Evolutionary conservation across 768 basidiomycete species (phyloP).

Genomic region (Termitomyces sp.): DNA sequence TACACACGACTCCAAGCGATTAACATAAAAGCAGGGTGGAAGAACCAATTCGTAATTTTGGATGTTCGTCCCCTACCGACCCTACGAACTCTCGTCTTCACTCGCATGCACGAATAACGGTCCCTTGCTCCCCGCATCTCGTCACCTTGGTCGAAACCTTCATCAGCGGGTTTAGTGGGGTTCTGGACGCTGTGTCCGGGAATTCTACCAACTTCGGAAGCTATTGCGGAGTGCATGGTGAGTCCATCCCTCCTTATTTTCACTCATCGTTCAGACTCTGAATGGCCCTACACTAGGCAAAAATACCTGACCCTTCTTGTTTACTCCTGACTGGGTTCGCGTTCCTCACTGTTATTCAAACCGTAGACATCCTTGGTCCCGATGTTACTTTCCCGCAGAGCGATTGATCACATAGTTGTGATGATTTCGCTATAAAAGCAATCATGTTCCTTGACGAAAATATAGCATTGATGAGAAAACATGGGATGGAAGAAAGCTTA

Average conservation of each 20-base stretch:
- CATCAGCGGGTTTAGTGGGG: background rate
- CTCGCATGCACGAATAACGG: conserved; percentile 50
- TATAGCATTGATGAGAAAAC: too few relatives aligned
- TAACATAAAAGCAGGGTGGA: background rate
- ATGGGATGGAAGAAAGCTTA: too few relatives aligned
- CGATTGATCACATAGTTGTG: too few relatives aligned
- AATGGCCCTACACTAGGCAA: too few relatives aligned
- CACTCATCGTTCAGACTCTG: background rate
- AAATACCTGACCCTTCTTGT: background rate
- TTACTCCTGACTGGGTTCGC: conserved; percentile 44
- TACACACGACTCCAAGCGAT: background rate
- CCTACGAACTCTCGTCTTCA: conserved; percentile 17
- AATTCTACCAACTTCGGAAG: conserved; percentile 53
- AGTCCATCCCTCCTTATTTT: background rate
- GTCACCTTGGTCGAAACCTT: conserved; percentile 50
- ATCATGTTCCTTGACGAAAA: too few relatives aligned
- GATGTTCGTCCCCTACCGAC: too few relatives aligned
- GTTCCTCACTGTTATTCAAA: background rate
- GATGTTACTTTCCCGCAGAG: too few relatives aligned
- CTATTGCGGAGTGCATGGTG: too few relatives aligned
- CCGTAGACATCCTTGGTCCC: background rate
- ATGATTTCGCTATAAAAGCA: too few relatives aligned
- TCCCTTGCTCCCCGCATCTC: conserved; percentile 78
- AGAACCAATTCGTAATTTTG: too few relatives aligned
- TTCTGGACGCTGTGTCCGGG: conserved; percentile 44